Evolutionary conservation across 768 basidiomycete genomes (phyloP).

Genomic region (Xerocomellus amylosporus): DNA sequence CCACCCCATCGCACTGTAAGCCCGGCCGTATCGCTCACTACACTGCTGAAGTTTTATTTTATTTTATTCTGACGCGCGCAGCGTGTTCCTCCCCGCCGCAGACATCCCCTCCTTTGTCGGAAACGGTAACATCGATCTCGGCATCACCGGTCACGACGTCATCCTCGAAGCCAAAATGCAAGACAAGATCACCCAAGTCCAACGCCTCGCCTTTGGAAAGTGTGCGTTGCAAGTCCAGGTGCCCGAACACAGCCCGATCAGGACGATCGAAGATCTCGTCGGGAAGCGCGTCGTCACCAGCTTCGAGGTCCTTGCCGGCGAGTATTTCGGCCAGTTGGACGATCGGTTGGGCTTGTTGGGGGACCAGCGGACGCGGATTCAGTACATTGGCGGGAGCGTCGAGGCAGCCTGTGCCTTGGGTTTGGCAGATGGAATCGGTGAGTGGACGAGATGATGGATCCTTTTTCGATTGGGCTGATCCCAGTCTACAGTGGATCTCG

Average conservation of each 20-base stretch:
- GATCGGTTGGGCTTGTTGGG: constrained; percentile 47
- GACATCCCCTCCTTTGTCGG: constrained; percentile 99
- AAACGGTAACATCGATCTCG: constrained; percentile 93
- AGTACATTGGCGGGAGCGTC: constrained; percentile 96
- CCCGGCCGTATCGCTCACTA: not conserved
- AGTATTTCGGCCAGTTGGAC: constrained; percentile 74
- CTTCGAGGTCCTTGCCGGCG: constrained; percentile 82
- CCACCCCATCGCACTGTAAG: constrained; percentile 90
- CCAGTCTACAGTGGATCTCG: constrained; percentile 69
- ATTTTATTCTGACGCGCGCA: constrained; percentile 28
- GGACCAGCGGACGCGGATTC: constrained; percentile 71
- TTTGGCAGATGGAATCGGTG: constrained; percentile 94
- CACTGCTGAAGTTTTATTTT: not conserved
- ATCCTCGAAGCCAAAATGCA: constrained; percentile 89
- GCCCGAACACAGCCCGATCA: constrained; percentile 69
- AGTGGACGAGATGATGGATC: constrained; percentile 21
- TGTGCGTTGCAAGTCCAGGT: constrained; percentile 90
- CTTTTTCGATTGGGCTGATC: constrained; percentile 2
- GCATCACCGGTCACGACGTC: constrained; percentile 98
- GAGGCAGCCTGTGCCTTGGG: constrained; percentile 97
- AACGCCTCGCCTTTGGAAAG: constrained; percentile 89
- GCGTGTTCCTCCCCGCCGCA: constrained; percentile 93
- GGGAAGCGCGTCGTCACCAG: constrained; percentile 94
- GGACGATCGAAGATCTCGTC: constrained; percentile 73
- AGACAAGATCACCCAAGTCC: constrained; percentile 68